Conservation (phyloP, 345 rosid species). For the Rubroshorea leprosula region DNA sequence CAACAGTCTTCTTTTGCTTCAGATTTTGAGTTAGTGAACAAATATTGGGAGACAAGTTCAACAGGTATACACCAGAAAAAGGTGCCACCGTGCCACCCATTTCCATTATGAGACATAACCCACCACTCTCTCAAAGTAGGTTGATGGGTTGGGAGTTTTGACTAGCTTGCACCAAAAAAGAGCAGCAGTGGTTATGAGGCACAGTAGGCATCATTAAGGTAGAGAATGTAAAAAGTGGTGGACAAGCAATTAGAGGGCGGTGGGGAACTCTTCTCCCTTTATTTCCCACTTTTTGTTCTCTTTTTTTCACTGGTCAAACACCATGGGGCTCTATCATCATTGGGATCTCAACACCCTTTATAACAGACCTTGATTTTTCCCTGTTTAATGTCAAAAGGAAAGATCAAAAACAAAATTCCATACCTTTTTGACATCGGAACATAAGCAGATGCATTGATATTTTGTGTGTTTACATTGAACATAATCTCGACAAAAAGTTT, state of each 20-base stretch:
- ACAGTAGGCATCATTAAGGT: constrained; percentile 33
- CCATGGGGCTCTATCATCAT: constrained; percentile 28
- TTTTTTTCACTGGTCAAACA: constrained; percentile 27
- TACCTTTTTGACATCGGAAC: neutral
- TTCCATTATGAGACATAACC: neutral
- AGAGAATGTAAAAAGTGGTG: constrained; percentile 28
- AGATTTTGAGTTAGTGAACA: no score
- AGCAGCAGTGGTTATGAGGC: constrained; percentile 18
- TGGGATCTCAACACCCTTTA: constrained; percentile 32
- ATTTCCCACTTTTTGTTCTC: neutral
- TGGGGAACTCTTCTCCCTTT: constrained; percentile 2
- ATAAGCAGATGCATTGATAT: no score
- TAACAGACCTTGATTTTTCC: neutral
- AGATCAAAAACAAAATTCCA: neutral
- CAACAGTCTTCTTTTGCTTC: no score
- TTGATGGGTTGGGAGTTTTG: constrained; percentile 10
- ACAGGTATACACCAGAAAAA: no score
- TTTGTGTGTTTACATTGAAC: no score
- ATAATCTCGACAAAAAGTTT: no score
- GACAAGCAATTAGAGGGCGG: constrained; percentile 16
- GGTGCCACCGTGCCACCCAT: no score
- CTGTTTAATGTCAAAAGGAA: neutral
- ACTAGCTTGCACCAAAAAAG: constrained; percentile 7
- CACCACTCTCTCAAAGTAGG: constrained; percentile 13
- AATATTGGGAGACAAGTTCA: no score